Conservation (phyloP, 2,329 filamentous ascomycete species). For the Phialophora chinensis region DNA sequence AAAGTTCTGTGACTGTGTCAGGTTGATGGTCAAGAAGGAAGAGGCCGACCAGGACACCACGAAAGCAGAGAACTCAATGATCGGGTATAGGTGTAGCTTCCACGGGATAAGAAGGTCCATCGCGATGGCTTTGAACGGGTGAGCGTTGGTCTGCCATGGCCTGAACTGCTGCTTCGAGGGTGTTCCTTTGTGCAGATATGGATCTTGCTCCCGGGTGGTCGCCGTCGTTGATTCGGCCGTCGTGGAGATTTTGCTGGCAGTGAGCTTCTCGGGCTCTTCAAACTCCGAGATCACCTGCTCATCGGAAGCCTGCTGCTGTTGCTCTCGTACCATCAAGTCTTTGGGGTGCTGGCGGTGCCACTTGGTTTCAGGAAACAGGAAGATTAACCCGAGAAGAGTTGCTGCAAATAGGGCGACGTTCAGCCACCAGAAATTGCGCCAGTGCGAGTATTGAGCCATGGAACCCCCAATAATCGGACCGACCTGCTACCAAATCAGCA, state of each 20-base stretch:
- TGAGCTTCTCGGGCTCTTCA: conserved; percentile 4
- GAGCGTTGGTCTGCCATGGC: conserved; percentile 9
- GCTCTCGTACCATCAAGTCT: conserved; percentile 2
- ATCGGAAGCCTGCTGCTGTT: neutral
- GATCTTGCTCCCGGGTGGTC: conserved; percentile 6
- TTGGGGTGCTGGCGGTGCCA: conserved; percentile 25
- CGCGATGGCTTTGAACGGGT: conserved; percentile 49
- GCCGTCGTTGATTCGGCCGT: neutral
- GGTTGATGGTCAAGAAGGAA: conserved; percentile 60
- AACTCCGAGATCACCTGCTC: neutral
- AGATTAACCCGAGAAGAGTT: conserved; percentile 11
- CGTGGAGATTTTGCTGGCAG: neutral
- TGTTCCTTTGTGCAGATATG: conserved; percentile 4
- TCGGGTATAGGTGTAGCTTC: conserved; percentile 56
- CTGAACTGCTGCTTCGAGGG: conserved; percentile 12
- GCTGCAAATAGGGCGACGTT: conserved; percentile 41
- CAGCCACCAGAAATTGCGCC: conserved; percentile 52
- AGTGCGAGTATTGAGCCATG: conserved; percentile 10
- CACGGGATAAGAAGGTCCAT: conserved; percentile 17
- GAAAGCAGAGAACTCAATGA: conserved; percentile 49
- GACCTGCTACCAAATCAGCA: conserved; percentile 25
- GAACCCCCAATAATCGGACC: conserved; percentile 11
- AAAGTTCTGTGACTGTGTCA: conserved; percentile 62
- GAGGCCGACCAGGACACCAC: conserved; percentile 17
- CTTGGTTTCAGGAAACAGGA: conserved; percentile 26